phyloP scores from a whole-genome alignment of 2,329 filamentous ascomycete species.

The Cryphonectria carpinicola region DNA sequence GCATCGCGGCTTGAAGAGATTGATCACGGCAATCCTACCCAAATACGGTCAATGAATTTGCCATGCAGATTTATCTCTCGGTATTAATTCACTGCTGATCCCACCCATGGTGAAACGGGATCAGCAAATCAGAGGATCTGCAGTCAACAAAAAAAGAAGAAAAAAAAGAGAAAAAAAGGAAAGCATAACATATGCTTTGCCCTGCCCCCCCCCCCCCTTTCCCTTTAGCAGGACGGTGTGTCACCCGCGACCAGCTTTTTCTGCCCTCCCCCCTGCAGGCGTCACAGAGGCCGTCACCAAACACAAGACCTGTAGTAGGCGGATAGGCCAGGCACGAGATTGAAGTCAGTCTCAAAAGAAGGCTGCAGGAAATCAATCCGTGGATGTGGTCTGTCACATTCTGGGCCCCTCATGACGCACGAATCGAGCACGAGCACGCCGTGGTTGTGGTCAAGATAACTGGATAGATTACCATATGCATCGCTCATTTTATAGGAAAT shows the following conservation, averaged over 20 bases:
- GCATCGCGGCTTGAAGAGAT: neutral
- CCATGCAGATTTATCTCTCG: neutral
- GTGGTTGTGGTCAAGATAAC: slow-evolving; percentile 6
- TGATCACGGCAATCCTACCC: slow-evolving; percentile 10
- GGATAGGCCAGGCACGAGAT: neutral
- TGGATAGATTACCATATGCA: slow-evolving; percentile 16
- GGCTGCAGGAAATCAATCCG: neutral
- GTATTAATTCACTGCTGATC: slow-evolving; percentile 28
- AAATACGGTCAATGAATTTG: slow-evolving; percentile 10
- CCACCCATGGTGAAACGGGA: slow-evolving; percentile 29
- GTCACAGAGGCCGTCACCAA: neutral
- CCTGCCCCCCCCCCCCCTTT: too few species aligned
- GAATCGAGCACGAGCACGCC: neutral
- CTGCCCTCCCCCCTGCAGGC: neutral
- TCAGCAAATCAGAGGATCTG: slow-evolving; percentile 27
- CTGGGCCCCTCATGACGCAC: neutral
- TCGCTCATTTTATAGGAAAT: slow-evolving; percentile 28
- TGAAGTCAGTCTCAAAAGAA: neutral
- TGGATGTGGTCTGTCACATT: neutral
- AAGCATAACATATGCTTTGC: neutral
- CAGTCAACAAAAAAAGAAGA: slow-evolving; percentile 13
- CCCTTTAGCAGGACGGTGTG: neutral
- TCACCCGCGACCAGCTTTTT: neutral
- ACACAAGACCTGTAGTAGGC: neutral
- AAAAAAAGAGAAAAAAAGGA: slow-evolving; percentile 10